phyloP scores from a whole-genome alignment of 129 eudicot species.

The Chrysanthemum lavandulifolium region DNA sequence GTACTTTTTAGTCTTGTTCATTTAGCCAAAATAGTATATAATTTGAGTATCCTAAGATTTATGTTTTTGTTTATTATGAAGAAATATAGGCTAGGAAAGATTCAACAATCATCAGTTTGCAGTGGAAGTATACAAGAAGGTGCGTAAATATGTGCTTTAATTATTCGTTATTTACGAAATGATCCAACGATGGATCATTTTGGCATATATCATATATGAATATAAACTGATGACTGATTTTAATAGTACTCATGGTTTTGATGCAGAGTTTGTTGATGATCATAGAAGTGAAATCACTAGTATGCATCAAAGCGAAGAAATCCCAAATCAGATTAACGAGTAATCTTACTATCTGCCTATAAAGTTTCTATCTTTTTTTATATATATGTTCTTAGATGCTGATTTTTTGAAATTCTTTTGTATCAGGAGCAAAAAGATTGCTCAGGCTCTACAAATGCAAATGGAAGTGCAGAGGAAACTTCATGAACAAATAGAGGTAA shows the following conservation, averaged over 20 bases:
- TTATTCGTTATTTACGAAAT: background rate
- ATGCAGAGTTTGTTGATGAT: constrained; percentile 50
- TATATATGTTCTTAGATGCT: constrained; percentile 10
- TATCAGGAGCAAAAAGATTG: constrained; percentile 59
- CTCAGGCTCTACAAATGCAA: constrained; percentile 81
- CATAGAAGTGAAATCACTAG: constrained; percentile 38
- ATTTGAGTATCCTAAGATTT: constrained; percentile 4
- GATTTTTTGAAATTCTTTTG: constrained; percentile 19
- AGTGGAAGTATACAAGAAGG: constrained; percentile 60
- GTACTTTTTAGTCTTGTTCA: constrained; percentile 24
- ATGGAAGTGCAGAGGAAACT: constrained; percentile 95
- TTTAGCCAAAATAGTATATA: background rate
- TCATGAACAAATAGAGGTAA: constrained; percentile 91
- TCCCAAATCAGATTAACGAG: constrained; percentile 56
- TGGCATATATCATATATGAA: background rate
- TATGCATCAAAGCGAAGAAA: constrained; percentile 44
- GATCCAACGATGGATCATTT: constrained; percentile 6
- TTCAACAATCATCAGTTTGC: constrained; percentile 52
- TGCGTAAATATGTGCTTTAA: constrained; percentile 21
- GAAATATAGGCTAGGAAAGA: constrained; percentile 89
- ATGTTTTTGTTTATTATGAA: constrained; percentile 39
- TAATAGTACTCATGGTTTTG: background rate
- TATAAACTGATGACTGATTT: background rate
- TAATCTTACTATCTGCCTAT: constrained; percentile 27
- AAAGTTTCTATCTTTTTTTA: background rate